phyloP scores from a whole-genome alignment of 2,329 filamentous ascomycete genomes.

The Spiromastix sp. region DNA sequence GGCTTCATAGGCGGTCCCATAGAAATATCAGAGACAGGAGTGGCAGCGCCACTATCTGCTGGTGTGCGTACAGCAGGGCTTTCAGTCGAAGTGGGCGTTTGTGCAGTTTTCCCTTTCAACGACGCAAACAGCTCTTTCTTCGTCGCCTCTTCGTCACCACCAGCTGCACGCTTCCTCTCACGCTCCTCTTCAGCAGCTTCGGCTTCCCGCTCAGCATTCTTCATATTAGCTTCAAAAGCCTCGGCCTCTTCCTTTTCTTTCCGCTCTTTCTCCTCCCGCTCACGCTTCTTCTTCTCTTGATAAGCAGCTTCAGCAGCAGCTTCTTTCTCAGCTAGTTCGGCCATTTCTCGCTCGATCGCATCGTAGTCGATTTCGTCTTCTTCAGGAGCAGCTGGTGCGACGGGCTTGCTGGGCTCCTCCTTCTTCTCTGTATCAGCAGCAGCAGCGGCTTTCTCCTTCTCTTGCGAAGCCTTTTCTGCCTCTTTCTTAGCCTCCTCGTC shows the following conservation, averaged over 20 bases:
- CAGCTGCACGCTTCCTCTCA: conserved; percentile 30
- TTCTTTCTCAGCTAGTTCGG: conserved; percentile 37
- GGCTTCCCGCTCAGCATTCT: conserved; percentile 37
- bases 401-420: conserved; percentile 27
- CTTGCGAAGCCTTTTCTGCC: conserved; percentile 18
- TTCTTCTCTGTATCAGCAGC: conserved; percentile 20
- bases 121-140: conserved; percentile 34
- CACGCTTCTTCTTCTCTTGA: conserved; percentile 67
- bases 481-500: conserved; percentile 11
- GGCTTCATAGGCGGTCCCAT: conserved; percentile 44
- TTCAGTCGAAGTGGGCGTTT: conserved; percentile 22
- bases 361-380: conserved; percentile 37
- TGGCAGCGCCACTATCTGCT: conserved; percentile 35
- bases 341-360: conserved; percentile 37
- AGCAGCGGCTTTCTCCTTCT: conserved; percentile 14
- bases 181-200: conserved; percentile 37
- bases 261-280: conserved; percentile 46
- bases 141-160: conserved; percentile 23
- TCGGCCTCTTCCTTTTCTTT: conserved; percentile 37
- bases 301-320: conserved; percentile 37
- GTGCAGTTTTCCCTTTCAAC: conserved; percentile 31
- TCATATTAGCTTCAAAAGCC: conserved; percentile 37
- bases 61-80: conserved; percentile 26
- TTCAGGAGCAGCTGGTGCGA: conserved; percentile 16
- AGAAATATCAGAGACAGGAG: conserved; percentile 32